These are phyloP conservation scores for Metschnikowia bowlesiae DNA, from an alignment of 805 yeast species.

Conservation along the genomic window DNA sequence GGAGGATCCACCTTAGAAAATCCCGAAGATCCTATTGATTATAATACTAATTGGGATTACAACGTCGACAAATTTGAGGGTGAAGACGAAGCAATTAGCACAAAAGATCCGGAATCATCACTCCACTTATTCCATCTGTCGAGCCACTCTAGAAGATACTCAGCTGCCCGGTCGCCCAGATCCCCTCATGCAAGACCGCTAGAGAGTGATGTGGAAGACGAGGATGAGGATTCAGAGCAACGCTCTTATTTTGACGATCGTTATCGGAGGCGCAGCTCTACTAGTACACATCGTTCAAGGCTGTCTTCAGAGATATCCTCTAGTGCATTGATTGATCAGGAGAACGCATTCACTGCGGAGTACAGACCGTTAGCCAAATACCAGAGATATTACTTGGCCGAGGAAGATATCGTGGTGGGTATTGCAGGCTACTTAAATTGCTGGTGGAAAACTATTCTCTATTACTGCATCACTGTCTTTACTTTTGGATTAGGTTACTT, in stretches of 20 bases:
- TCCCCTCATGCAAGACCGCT: constrained; percentile 5
- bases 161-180: constrained; percentile 11
- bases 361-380: constrained; percentile 38
- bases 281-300: constrained; percentile 6
- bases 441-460: constrained; percentile 40
- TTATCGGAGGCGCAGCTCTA: constrained; percentile 23
- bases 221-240: constrained; percentile 6
- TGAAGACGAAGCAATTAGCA: constrained; percentile 7
- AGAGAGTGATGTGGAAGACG: constrained; percentile 8
- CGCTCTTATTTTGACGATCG: constrained; percentile 21
- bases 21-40: constrained; percentile 55
- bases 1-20: constrained; percentile 77
- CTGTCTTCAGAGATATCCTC: constrained; percentile 7
- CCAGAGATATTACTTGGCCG: constrained; percentile 89
- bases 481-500: constrained; percentile 75
- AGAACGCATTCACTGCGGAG: constrained; percentile 9
- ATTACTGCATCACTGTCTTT: constrained; percentile 48
- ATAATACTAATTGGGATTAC: constrained; percentile 71
- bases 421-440: constrained; percentile 82
- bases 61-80: constrained; percentile 45
- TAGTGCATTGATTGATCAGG: constrained; percentile 4
- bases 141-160: constrained; percentile 2
- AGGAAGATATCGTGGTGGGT: constrained; percentile 91
- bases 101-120: not conserved
- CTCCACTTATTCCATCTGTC: not conserved